Evolutionary conservation across 2,329 filamentous ascomycete genomes (phyloP), one percentile per base, ranked within the genome.

Genomic region (Monosporascus sp.): DNA sequence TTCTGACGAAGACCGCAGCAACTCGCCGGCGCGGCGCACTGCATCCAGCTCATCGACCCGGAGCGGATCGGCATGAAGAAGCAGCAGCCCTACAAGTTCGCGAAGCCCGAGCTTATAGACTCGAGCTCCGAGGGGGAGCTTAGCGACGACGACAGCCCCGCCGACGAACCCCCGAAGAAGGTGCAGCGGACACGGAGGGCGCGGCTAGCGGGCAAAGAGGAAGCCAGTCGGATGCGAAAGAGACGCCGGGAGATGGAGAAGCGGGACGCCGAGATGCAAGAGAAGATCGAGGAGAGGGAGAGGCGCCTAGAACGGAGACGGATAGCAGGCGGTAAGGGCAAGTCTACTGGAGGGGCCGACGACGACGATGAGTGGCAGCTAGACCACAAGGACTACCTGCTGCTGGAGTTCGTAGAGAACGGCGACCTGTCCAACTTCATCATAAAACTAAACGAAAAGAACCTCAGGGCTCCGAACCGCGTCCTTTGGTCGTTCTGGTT

Each of bases 401-500:
- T 48, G 3, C 24, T 48, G 18, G 47, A 48, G 31, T 38, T 48
- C 14, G 25, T 9, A 20, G 47, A 48, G 31, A 22, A 37, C 47
- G 47, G 47, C 11, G 47, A 48, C 18, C 34, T 48, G 9, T 27
- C 17, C 3, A 48, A 48, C 31, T 37, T 48, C 5, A 34, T 48
- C 25, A 31, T 11, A 5, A 48, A 36, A 48, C 11, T 18, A n/a
- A 36, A 36, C 25, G 47, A 48, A 17, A 17, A 5, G 47, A 22
- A 34, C 15, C 15, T 36, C 27, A 38, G 2, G 34, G 47, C 36
- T 20, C 47, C 47, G 11, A 48, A 48, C 31, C 47, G 49, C 49
- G 56, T 64, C n/a, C 54, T 63, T 15, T 63, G 59, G 58, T 48
- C 51, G 1, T 62, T 64, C 46, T 63, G 58, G 58, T 48, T 59